A percentile compares a stretch with the other conserved stretches of the same genome.
Conservation (phyloP, 1,139 yeast species). For the Yamadazyma kanchanaburiensis region DNA sequence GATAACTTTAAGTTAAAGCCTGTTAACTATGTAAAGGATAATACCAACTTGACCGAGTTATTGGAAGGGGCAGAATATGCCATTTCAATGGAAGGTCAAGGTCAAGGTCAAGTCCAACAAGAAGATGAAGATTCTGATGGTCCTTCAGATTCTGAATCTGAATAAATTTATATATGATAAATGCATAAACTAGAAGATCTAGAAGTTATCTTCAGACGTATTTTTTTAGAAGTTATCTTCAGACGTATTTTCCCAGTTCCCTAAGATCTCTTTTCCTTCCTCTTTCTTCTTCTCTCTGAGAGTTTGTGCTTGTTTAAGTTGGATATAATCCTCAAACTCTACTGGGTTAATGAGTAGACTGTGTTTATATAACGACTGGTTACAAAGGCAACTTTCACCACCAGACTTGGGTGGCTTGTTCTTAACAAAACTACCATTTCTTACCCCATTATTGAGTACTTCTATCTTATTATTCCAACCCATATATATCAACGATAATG, state of each 20-base stretch:
- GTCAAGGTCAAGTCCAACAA: constrained; percentile 13
- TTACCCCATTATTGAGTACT: constrained; percentile 51
- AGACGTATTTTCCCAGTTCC: constrained; percentile 29
- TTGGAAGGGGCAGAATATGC: constrained; percentile 86
- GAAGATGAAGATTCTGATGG: constrained; percentile 26
- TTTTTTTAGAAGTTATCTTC: constrained; percentile 28
- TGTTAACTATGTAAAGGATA: constrained; percentile 60
- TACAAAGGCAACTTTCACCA: constrained; percentile 45
- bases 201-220: constrained; percentile 31
- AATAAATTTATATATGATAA: constrained; percentile 1
- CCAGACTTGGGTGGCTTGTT: constrained; percentile 39
- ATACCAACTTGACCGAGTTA: constrained; percentile 51
- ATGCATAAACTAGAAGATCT: not conserved
- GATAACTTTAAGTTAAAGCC: constrained; percentile 59
- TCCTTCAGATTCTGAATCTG: constrained; percentile 26
- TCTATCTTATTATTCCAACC: constrained; percentile 27
- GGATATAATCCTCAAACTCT: constrained; percentile 17
- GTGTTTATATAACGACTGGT: constrained; percentile 20
- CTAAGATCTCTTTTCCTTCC: constrained; percentile 18
- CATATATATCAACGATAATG: constrained; percentile 32
- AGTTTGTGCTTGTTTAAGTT: constrained; percentile 22
- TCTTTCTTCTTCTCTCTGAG: constrained; percentile 22
- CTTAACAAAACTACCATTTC: constrained; percentile 47
- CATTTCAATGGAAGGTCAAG: constrained; percentile 34
- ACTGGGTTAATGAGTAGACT: constrained; percentile 6